These are phyloP conservation scores for Tubosaeta brunneosetosa DNA, from an alignment of 768 basidiomycete genomes.

Conservation along the genomic window DNA sequence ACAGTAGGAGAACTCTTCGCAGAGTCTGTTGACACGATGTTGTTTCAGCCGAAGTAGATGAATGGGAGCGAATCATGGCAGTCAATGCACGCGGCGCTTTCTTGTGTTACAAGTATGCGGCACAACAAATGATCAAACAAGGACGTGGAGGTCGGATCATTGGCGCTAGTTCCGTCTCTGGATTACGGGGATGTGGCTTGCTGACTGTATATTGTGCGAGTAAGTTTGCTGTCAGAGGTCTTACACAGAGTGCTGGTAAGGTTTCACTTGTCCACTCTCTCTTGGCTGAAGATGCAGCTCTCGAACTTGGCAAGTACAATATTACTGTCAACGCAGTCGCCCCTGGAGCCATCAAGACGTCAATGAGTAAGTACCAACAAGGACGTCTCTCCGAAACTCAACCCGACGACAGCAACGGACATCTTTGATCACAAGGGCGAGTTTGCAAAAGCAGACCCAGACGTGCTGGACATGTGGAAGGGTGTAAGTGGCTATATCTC, in stretches of 20 bases:
- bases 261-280: not conserved
- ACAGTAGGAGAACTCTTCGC: too few species aligned
- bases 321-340: constrained; percentile 40
- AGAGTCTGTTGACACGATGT: not conserved
- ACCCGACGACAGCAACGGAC: not conserved
- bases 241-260: constrained; percentile 37
- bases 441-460: not conserved
- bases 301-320: constrained; percentile 27
- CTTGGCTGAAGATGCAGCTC: not conserved
- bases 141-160: constrained; percentile 37
- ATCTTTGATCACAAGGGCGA: not conserved
- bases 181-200: constrained; percentile 22
- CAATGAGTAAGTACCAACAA: constrained; percentile 21
- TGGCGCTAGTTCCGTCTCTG: constrained; percentile 25
- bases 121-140: constrained; percentile 36
- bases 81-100: constrained; percentile 35
- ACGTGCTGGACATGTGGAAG: not conserved
- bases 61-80: constrained; percentile 39
- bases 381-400: not conserved
- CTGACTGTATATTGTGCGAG: constrained; percentile 9
- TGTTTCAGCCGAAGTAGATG: constrained; percentile 27
- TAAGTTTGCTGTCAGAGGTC: constrained; percentile 35
- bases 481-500: not conserved
- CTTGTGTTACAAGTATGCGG: constrained; percentile 40
- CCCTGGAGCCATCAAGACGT: constrained; percentile 30